Evolutionary conservation across 768 basidiomycete species (phyloP).

Genomic region (Termitomyces bulborhizus): DNA sequence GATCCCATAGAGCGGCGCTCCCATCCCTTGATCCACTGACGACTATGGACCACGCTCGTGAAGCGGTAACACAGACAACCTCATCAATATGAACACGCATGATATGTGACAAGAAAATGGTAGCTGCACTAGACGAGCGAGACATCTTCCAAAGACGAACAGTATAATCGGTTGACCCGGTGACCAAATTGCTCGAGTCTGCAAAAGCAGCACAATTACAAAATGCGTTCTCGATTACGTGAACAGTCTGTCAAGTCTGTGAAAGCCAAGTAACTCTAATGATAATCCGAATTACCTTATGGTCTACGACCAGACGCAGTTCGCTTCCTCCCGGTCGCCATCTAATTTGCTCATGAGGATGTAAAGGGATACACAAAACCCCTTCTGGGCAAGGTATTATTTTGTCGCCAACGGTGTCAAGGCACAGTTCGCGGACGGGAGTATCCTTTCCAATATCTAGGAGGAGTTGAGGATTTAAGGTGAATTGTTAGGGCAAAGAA

Average conservation of each 20-base stretch:
- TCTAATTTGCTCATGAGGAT: conserved; percentile 62
- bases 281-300: conserved; percentile 35
- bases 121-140: conserved; percentile 24
- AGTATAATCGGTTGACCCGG: conserved; percentile 74
- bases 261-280: no score
- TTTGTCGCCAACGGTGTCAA: conserved; percentile 54
- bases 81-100: conserved; percentile 75
- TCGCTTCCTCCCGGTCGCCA: conserved; percentile 56
- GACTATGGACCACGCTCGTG: conserved; percentile 74
- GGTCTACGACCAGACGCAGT: conserved; percentile 57
- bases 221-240: conserved; percentile 69
- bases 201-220: conserved; percentile 77
- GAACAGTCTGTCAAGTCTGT: conserved; percentile 43
- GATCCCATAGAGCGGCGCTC: conserved; percentile 84
- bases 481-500: neutral
- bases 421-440: conserved; percentile 43
- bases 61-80: conserved; percentile 65
- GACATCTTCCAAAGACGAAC: conserved; percentile 77
- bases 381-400: conserved; percentile 60
- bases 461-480: neutral
- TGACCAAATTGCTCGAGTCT: conserved; percentile 66
- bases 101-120: conserved; percentile 53
- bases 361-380: conserved; percentile 48
- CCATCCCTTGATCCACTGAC: conserved; percentile 86
- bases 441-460: conserved; percentile 43